Evolutionary conservation across 129 eudicot species (phyloP), one percentile per base, ranked within the genome.

Genomic region (Pseudognaphalium luteoalbum): DNA sequence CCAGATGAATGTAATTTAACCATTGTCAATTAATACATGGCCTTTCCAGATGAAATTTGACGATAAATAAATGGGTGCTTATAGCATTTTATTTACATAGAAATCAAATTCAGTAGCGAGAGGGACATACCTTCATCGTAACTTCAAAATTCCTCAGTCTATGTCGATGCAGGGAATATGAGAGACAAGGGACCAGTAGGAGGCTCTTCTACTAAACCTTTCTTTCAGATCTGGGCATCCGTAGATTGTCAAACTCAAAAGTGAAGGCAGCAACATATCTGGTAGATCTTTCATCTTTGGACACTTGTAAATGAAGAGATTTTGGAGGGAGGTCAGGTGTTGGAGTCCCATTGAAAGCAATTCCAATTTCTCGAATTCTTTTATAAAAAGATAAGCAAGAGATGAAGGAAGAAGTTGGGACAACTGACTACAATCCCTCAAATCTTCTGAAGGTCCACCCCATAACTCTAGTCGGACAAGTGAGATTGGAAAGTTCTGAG

Each of bases 271-370:
- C 57, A 20, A 19, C 14, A 3, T 28, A 61, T 71, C 65, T 14
- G 77, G 65, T 65, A 60, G 25, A 42, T 67, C 21, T 44, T 0
- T 56, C 33, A 78, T 67, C 34, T 71, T 71, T 54, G 81, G 81
- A 58, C 76, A 78, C 1, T 17, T 3, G 16, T 4, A 25, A 32
- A 74, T 62, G 10, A 0, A 4, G 37, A 76, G 72, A 21, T 7
- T 20, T 67, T 52, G 16, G 25, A 67, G 57, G 64, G 68, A 76
- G 12, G 66, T 51, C 41, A 67, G 81, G 33, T 67, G 56, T 39
- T 37, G 68, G 72, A 68, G 47, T 19, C 69, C 75, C 30, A 25
- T 20, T 34, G 69, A 51, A 35, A 69, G 25, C 9, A 52, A 10
- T 51, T 78, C 60, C 72, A 78, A 30, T 7, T 71, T 44, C 39